Evolutionary conservation across 148 eudicot genomes (phyloP).

Genomic region (Pharnaceum exiguum): DNA sequence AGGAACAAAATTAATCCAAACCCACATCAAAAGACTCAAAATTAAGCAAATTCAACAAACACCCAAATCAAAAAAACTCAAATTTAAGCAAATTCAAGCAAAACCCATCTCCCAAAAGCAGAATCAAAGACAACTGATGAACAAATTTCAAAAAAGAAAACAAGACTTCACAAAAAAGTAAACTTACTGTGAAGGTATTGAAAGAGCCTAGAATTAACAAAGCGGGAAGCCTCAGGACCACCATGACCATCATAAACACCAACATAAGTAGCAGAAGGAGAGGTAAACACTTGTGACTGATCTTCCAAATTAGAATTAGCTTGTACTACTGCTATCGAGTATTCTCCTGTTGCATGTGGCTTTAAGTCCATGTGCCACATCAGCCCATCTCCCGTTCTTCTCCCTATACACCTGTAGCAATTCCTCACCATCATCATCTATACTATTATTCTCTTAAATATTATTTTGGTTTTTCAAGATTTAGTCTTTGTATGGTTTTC

Average conservation of each 20-base stretch:
- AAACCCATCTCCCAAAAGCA: too few relatives aligned
- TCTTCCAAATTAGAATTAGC: slow-evolving; percentile 85
- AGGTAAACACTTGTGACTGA: slow-evolving; percentile 68
- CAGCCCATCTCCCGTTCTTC: slow-evolving; percentile 46
- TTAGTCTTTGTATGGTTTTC: too few relatives aligned
- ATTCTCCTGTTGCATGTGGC: slow-evolving; percentile 85
- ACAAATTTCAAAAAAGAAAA: background rate
- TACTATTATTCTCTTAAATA: background rate
- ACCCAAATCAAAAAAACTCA: background rate
- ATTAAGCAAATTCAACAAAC: background rate
- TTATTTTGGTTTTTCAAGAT: too few relatives aligned
- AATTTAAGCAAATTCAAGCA: too few relatives aligned
- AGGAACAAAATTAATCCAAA: background rate
- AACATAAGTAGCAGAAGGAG: slow-evolving; percentile 64
- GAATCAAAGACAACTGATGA: too few relatives aligned
- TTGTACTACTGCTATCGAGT: slow-evolving; percentile 87
- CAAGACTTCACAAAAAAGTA: background rate
- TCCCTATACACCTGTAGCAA: slow-evolving; percentile 38
- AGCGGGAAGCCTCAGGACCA: slow-evolving; percentile 84
- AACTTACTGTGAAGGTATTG: slow-evolving; percentile 53
- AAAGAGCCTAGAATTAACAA: slow-evolving; percentile 58
- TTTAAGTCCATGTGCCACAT: slow-evolving; percentile 77
- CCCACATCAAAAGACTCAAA: background rate
- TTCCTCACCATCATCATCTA: slow-evolving; percentile 40
- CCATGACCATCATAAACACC: slow-evolving; percentile 98